These are phyloP conservation scores for Neonectria magnoliae DNA, from an alignment of 2,329 filamentous ascomycete species.

Conservation along the genomic window DNA sequence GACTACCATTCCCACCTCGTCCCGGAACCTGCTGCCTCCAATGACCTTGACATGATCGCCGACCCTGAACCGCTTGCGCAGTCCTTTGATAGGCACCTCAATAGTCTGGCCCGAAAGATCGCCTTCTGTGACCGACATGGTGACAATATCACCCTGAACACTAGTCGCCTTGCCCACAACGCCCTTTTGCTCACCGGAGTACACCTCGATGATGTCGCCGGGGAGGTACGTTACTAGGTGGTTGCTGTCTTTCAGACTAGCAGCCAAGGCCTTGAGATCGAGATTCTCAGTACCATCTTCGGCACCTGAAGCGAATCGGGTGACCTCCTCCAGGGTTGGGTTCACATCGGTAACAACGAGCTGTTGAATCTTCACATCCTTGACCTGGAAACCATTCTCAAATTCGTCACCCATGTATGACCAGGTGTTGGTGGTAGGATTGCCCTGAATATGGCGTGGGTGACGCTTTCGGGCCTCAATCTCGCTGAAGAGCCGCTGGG, in stretches of 20 bases:
- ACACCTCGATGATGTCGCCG: constrained; percentile 96
- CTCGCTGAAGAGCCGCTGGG: constrained; percentile 92
- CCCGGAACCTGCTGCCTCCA: constrained; percentile 90
- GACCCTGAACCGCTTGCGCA: constrained; percentile 90
- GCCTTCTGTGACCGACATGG: constrained; percentile 84
- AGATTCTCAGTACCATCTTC: constrained; percentile 95
- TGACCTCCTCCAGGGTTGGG: constrained; percentile 92
- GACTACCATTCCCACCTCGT: constrained; percentile 97
- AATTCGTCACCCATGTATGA: constrained; percentile 90
- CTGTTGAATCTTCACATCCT: constrained; percentile 90
- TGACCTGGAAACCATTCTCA: constrained; percentile 90
- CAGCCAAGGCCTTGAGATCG: constrained; percentile 89
- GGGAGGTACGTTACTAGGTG: constrained; percentile 86
- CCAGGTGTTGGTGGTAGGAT: constrained; percentile 82
- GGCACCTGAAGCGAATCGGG: constrained; percentile 87
- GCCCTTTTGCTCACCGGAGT: constrained; percentile 92
- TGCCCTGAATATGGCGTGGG: constrained; percentile 69
- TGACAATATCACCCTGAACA: constrained; percentile 92
- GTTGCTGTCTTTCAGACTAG: constrained; percentile 86
- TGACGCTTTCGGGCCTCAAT: constrained; percentile 91
- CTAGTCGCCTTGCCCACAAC: constrained; percentile 86
- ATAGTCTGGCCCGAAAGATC: constrained; percentile 84
- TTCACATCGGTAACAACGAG: constrained; percentile 90
- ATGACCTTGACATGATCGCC: constrained; percentile 99
- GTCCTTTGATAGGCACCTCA: constrained; percentile 89